Evolutionary conservation across 169 alveolate genomes (phyloP).

Genomic region (Babesia sp.): DNA sequence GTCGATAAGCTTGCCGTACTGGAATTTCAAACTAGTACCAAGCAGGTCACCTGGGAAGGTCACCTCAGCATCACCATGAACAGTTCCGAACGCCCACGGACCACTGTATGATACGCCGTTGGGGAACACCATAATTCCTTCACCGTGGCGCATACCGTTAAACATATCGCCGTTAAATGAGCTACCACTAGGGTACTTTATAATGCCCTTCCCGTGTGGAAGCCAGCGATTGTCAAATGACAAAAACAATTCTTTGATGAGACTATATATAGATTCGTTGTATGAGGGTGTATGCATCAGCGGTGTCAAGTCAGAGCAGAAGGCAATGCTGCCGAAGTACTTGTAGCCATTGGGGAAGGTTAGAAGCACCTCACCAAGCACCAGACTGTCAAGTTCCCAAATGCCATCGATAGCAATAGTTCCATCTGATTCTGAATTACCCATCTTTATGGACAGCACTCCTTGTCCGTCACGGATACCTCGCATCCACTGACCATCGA

Average conservation of each 20-base stretch:
- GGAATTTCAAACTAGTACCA: conserved; percentile 7
- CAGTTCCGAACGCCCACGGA: conserved; percentile 46
- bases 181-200: conserved; percentile 44
- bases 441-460: conserved; percentile 12
- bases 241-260: conserved; percentile 16
- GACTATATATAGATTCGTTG: conserved; percentile 8
- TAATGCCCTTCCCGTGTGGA: conserved; percentile 65
- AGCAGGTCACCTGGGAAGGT: conserved; percentile 23
- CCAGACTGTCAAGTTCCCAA: conserved; percentile 51
- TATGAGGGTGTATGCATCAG: background rate
- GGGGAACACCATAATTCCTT: conserved; percentile 34
- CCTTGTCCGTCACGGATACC: conserved; percentile 66
- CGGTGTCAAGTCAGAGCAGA: conserved; percentile 6
- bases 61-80: conserved; percentile 49
- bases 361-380: conserved; percentile 28
- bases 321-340: conserved; percentile 38
- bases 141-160: conserved; percentile 52
- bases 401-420: conserved; percentile 49
- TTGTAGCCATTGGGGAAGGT: conserved; percentile 65
- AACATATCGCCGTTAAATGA: conserved; percentile 36
- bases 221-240: conserved; percentile 29
- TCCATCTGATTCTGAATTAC: background rate
- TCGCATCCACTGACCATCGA: conserved; percentile 55
- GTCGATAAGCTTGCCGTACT: conserved; percentile 33
- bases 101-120: conserved; percentile 57